These are phyloP conservation scores for Cylindrodendrum hubeiense DNA, from an alignment of 2,329 filamentous ascomycete genomes.

Conservation along the genomic window DNA sequence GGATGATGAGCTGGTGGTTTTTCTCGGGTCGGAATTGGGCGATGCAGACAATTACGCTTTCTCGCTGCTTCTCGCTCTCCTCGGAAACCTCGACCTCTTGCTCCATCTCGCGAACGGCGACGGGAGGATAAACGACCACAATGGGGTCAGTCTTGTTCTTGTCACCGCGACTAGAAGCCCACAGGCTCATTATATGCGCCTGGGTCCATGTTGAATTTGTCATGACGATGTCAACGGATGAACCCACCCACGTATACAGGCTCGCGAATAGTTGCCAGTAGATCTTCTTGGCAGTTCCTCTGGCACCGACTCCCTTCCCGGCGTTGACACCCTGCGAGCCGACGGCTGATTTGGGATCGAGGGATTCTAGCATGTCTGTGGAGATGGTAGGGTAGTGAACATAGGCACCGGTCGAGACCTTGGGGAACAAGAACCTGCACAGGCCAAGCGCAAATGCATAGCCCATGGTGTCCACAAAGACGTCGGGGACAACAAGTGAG, in stretches of 20 bases:
- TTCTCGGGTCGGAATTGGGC: conserved; percentile 98
- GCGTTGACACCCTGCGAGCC: conserved; percentile 83
- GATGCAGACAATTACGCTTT: conserved; percentile 87
- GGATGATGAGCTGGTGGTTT: conserved; percentile 89
- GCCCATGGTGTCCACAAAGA: conserved; percentile 98
- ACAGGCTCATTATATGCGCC: conserved; percentile 82
- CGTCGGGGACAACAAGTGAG: conserved; percentile 88
- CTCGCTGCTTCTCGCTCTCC: conserved; percentile 76
- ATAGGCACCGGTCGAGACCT: conserved; percentile 89
- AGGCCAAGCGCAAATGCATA: conserved; percentile 92
- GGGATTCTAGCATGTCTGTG: conserved; percentile 93
- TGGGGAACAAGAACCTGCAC: conserved; percentile 83
- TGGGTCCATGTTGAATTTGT: conserved; percentile 98
- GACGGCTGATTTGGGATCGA: conserved; percentile 71
- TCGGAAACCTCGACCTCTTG: conserved; percentile 78
- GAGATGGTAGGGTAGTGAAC: conserved; percentile 99
- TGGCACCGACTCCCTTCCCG: conserved; percentile 79
- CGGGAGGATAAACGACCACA: conserved; percentile 89
- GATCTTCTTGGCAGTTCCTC: conserved; percentile 77
- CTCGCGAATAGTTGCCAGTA: conserved; percentile 92
- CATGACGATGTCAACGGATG: conserved; percentile 92
- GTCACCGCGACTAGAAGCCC: conserved; percentile 71
- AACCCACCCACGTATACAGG: conserved; percentile 85
- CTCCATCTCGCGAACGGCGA: conserved; percentile 88
- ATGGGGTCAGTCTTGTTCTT: conserved; percentile 66